Percentiles rank a stretch among this genome's conserved stretches.
These are phyloP conservation scores for Sporothrix mexicana DNA, from an alignment of 2,329 filamentous ascomycete genomes.

Conservation along the genomic window DNA sequence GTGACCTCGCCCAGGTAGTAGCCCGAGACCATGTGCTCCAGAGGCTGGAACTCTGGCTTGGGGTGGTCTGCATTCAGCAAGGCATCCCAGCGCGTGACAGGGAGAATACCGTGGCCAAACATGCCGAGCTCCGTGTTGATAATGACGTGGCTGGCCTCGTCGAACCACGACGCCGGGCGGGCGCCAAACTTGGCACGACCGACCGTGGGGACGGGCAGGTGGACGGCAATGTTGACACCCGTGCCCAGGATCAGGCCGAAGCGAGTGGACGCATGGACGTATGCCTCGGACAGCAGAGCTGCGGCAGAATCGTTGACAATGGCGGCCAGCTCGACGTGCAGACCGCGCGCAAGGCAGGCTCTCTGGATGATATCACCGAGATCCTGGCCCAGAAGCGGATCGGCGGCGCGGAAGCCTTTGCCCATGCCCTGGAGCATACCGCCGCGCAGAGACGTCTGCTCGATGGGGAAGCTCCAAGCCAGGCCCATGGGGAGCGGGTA, in stretches of 20 bases:
- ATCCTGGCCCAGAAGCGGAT: conserved; percentile 64
- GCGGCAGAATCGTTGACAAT: conserved; percentile 72
- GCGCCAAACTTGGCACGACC: conserved; percentile 61
- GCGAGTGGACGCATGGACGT: conserved; percentile 62
- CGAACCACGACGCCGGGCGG: conserved; percentile 62
- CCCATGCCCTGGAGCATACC: conserved; percentile 68
- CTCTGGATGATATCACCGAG: conserved; percentile 63
- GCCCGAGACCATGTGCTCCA: conserved; percentile 68
- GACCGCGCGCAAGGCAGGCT: conserved; percentile 57
- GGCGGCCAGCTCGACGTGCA: conserved; percentile 62
- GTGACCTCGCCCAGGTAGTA: conserved; percentile 71
- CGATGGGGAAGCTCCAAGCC: conserved; percentile 73
- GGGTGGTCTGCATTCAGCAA: conserved; percentile 59
- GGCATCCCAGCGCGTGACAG: conserved; percentile 66
- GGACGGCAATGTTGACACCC: conserved; percentile 69
- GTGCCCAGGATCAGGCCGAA: conserved; percentile 72
- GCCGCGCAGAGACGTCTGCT: conserved; percentile 69
- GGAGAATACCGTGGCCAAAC: conserved; percentile 66
- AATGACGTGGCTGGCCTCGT: conserved; percentile 65
- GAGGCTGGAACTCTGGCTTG: conserved; percentile 64
- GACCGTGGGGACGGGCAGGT: conserved; percentile 65
- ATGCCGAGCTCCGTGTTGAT: conserved; percentile 72
- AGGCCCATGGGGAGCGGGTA: conserved; percentile 63
- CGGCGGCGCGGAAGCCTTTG: conserved; percentile 67
- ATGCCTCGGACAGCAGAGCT: conserved; percentile 69